Percentiles rank a stretch among this genome's conserved stretches.
These are phyloP conservation scores for Spathaspora gorwiae DNA, from an alignment of 805 yeast species.

Conservation along the genomic window DNA sequence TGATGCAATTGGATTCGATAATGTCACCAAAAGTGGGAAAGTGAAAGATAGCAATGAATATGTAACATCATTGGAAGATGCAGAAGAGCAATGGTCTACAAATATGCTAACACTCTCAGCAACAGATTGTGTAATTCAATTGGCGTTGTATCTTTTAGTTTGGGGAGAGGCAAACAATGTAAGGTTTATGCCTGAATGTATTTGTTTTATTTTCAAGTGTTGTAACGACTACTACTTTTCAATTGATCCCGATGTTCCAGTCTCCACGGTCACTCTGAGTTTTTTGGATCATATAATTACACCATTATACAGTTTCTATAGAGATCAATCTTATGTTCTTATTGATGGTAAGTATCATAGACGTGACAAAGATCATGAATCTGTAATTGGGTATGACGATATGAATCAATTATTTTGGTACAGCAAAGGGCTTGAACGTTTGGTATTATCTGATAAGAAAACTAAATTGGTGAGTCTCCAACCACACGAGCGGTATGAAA, in stretches of 20 bases:
- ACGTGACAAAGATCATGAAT: slow-evolving; percentile 59
- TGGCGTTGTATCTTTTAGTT: slow-evolving; percentile 64
- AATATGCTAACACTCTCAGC: slow-evolving; percentile 49
- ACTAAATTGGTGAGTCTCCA: slow-evolving; percentile 49
- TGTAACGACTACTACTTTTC: slow-evolving; percentile 65
- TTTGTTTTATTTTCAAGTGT: slow-evolving; percentile 80
- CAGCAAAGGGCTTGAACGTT: slow-evolving; percentile 57
- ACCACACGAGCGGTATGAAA: slow-evolving; percentile 50
- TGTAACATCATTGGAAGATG: slow-evolving; percentile 30
- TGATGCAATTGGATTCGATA: slow-evolving; percentile 39
- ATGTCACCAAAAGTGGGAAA: slow-evolving; percentile 19
- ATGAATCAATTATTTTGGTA: slow-evolving; percentile 88
- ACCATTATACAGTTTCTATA: slow-evolving; percentile 63
- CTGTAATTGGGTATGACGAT: slow-evolving; percentile 82
- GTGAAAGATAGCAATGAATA: slow-evolving; percentile 15
- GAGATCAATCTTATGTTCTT: slow-evolving; percentile 48
- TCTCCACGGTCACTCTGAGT: slow-evolving; percentile 27
- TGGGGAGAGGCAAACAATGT: slow-evolving; percentile 92
- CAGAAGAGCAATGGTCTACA: slow-evolving; percentile 47
- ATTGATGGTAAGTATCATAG: slow-evolving; percentile 42
- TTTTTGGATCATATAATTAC: slow-evolving; percentile 68
- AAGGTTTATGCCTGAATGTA: slow-evolving; percentile 84
- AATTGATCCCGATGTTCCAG: slow-evolving; percentile 28
- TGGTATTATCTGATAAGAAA: slow-evolving; percentile 43
- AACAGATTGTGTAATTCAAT: slow-evolving; percentile 54